These are phyloP conservation scores for Keithomyces neogunnii DNA, from an alignment of 2,329 filamentous ascomycete species.

Conservation along the genomic window DNA sequence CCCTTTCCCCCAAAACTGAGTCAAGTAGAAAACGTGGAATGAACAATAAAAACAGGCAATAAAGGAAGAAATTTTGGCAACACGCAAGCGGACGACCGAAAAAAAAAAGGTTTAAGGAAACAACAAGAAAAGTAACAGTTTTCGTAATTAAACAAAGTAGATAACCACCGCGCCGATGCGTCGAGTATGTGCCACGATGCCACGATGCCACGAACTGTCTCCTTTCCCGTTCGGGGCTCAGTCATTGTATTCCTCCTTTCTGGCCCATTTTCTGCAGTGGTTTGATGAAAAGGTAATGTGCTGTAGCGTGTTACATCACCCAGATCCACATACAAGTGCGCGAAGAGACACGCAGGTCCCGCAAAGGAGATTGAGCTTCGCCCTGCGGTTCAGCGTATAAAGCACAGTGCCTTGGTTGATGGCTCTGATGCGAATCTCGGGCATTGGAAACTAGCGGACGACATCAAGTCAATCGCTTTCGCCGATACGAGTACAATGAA, in stretches of 20 bases:
- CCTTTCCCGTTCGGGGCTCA: slow-evolving; percentile 2
- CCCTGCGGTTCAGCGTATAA: not conserved
- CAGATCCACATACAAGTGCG: not conserved
- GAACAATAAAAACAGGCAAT: slow-evolving; percentile 1
- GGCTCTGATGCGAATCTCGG: not conserved
- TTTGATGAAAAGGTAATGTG: not conserved
- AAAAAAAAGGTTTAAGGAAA: not conserved
- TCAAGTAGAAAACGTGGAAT: slow-evolving; percentile 6
- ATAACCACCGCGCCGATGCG: slow-evolving; percentile 31
- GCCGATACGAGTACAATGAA: slow-evolving; percentile 23
- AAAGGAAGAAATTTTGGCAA: not conserved
- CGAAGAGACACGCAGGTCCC: not conserved
- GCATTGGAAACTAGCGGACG: not conserved
- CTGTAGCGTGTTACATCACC: slow-evolving; percentile 1
- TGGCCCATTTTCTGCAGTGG: not conserved
- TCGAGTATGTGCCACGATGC: slow-evolving; percentile 13
- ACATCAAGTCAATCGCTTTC: slow-evolving; percentile 12
- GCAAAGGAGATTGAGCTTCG: slow-evolving; percentile 11
- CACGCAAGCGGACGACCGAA: not conserved
- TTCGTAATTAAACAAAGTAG: slow-evolving; percentile 47
- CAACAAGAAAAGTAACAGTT: slow-evolving; percentile 15
- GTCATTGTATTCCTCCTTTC: slow-evolving; percentile 1
- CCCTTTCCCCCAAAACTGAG: not conserved
- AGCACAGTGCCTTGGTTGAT: not conserved
- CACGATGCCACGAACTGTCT: slow-evolving; percentile 20